Base-by-base conservation (phyloP, 352 stramenopile species). In the Phytophthora meadii region DNA sequence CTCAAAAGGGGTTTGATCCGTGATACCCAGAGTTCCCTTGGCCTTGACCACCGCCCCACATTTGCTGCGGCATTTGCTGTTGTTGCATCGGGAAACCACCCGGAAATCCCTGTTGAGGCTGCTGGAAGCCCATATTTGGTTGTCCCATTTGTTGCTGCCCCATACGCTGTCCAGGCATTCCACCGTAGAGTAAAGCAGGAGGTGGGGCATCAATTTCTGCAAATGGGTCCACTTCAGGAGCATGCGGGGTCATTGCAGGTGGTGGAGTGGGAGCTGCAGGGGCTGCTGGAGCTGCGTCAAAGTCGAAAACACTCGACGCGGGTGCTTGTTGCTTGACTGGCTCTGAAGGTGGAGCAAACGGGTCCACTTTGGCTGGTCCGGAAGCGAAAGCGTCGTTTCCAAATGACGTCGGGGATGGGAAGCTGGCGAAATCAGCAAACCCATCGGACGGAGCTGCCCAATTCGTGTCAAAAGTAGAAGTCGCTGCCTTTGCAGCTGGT, bases 341-440 rank as follows among this genome's bases (percentile, higher is more conserved):
- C 51, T 65, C 84, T 2, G 72, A 68, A 19, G 81, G 77, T 17
- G 89, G 84, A 10, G 70, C 74, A 45, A 93, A 79, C 7, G 57
- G 66, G 39, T 79, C 70, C 3, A 54, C 54, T 19, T 60, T 67
- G 4, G 52, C 32, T 15, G 67, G 17, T 22, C 45, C 28, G 7
- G 59, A 10, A 37, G 65, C 40, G 54, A 70, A 66, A 6, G 40
- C 70, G 52, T 57, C 42, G 27, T 36, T 68, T 30, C 28, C 54
- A 17, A 70, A 67, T 12, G 54, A 70, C 14, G 52, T 76, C 14
- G 83, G 77, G 11, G 81, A 76, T 15, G 77, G 63, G 24, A 90
- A 91, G 34, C 72, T 86, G 5, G 81, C 79, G 65, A 93, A 93
- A 47, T 90, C 76, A 1, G 81, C 82, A 28, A 93, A 92, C 1